Evolutionary conservation across 129 eudicot species (phyloP).

Genomic region (Tanacetum coccineum): DNA sequence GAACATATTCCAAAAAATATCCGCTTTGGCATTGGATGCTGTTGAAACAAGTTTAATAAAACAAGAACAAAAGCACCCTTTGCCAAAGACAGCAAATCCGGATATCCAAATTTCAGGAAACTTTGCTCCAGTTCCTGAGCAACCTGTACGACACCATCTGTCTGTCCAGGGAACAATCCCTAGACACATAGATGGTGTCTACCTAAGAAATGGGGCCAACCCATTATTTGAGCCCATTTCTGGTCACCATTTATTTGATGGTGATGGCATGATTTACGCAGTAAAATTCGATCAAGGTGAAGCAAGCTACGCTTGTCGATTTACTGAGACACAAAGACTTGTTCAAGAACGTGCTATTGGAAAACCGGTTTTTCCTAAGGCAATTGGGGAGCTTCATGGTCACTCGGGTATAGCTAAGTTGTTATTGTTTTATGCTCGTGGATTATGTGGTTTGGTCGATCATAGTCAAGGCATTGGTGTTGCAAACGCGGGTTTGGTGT

Average conservation of each 20-base stretch:
- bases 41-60: conserved; percentile 43
- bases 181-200: conserved; percentile 35
- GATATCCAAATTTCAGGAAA: conserved; percentile 45
- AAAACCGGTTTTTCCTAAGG: conserved; percentile 46
- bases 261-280: conserved; percentile 58
- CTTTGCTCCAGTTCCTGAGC: conserved; percentile 52
- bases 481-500: conserved; percentile 58
- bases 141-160: conserved; percentile 27
- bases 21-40: conserved; percentile 55
- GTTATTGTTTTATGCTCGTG: conserved; percentile 46
- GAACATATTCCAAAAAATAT: conserved; percentile 56
- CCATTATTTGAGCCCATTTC: conserved; percentile 43
- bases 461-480: conserved; percentile 47
- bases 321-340: conserved; percentile 43
- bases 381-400: conserved; percentile 56
- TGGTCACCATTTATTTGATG: conserved; percentile 55
- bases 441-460: conserved; percentile 43
- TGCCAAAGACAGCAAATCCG: conserved; percentile 56
- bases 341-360: conserved; percentile 43
- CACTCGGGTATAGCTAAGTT: conserved; percentile 48
- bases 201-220: conserved; percentile 51
- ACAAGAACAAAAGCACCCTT: conserved; percentile 35
- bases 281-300: conserved; percentile 41
- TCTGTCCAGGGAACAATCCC: conserved; percentile 39
- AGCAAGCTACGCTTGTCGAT: conserved; percentile 49